These are phyloP conservation scores for Fraxinus anomala DNA, from an alignment of 257 asterid genomes.

Conservation along the genomic window DNA sequence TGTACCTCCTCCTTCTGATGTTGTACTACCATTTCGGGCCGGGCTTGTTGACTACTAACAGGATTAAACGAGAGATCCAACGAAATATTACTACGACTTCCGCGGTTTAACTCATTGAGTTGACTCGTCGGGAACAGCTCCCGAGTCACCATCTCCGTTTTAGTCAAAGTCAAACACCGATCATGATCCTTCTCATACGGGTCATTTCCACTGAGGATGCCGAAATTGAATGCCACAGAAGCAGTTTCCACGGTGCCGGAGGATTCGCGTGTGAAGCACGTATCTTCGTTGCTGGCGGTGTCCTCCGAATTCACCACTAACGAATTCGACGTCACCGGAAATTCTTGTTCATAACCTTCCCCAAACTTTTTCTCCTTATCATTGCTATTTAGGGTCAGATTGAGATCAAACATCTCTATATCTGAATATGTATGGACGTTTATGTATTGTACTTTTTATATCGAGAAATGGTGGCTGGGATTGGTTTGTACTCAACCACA, in stretches of 20 bases:
- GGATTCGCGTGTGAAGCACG: slow-evolving; percentile 49
- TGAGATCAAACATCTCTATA: slow-evolving; percentile 63
- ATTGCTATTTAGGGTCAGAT: slow-evolving; percentile 40
- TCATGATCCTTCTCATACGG: slow-evolving; percentile 15
- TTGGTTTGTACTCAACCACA: background rate
- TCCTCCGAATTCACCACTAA: slow-evolving; percentile 47
- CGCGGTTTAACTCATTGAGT: slow-evolving; percentile 33
- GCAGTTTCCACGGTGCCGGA: slow-evolving; percentile 24
- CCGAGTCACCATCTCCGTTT: slow-evolving; percentile 50
- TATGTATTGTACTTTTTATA: no score
- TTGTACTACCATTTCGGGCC: slow-evolving; percentile 26
- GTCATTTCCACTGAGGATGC: slow-evolving; percentile 34
- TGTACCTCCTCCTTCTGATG: slow-evolving; percentile 36
- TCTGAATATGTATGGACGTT: background rate
- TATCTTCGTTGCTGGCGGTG: slow-evolving; percentile 55
- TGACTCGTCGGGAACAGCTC: slow-evolving; percentile 54
- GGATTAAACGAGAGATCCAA: slow-evolving; percentile 18
- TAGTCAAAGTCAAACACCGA: slow-evolving; percentile 21
- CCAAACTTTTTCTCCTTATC: slow-evolving; percentile 20
- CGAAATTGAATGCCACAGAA: slow-evolving; percentile 49
- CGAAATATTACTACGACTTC: slow-evolving; percentile 24
- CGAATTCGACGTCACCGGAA: slow-evolving; percentile 48
- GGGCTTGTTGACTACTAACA: background rate
- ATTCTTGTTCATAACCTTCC: slow-evolving; percentile 29
- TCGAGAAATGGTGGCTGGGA: background rate